A percentile compares a stretch with the other conserved stretches of the same genome.
Conservation (phyloP, 202 grass and related monocot genomes). For the Carex arenaria region DNA sequence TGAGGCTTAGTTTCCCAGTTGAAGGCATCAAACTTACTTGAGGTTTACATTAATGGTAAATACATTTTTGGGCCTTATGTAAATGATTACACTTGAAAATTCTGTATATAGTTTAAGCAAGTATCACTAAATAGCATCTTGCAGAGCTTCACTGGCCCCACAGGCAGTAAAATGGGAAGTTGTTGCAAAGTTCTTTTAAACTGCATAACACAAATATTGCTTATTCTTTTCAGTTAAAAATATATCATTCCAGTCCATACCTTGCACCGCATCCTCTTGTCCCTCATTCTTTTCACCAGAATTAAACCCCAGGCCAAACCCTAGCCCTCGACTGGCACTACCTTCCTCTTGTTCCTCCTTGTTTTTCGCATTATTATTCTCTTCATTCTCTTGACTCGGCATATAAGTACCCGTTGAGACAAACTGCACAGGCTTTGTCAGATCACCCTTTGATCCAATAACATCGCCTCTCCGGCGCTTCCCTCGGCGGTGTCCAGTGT, state of each 20-base stretch:
- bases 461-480: constrained; percentile 33
- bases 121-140: neutral
- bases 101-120: neutral
- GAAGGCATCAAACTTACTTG: neutral
- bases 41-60: neutral
- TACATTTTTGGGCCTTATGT: neutral
- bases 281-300: constrained; percentile 1
- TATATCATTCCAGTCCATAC: neutral
- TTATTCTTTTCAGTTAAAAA: neutral
- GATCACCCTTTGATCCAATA: constrained; percentile 44
- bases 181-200: neutral
- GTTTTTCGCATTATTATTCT: neutral
- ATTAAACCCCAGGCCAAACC: constrained; percentile 34
- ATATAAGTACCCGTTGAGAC: constrained; percentile 66
- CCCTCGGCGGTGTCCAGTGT: constrained; percentile 29
- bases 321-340: constrained; percentile 25
- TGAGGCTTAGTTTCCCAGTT: neutral
- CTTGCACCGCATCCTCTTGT: constrained; percentile 6
- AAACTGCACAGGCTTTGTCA: constrained; percentile 75
- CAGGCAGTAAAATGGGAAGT: neutral
- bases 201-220: neutral
- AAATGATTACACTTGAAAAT: neutral
- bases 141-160: neutral
- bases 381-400: constrained; percentile 44
- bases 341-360: constrained; percentile 10